A percentile compares a stretch with the other conserved stretches of the same genome.
Evolutionary conservation across 202 grass and related monocot species (phyloP).

Genomic region (Carex arenaria): DNA sequence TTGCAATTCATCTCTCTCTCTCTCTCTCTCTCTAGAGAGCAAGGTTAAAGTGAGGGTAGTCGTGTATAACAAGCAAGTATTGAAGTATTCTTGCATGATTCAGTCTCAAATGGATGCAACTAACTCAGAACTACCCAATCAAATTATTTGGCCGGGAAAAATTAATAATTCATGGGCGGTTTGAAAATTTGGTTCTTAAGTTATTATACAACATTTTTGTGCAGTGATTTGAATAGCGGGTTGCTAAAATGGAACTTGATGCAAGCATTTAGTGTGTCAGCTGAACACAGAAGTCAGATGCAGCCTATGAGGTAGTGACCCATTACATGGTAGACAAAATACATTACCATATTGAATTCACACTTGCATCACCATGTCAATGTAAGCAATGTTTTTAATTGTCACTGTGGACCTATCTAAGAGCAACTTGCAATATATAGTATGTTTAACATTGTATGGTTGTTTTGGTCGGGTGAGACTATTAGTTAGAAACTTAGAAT

Average conservation of each 20-base stretch:
- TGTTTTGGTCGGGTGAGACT: constrained; percentile 21
- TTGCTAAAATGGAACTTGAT: neutral
- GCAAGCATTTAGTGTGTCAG: neutral
- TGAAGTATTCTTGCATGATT: neutral
- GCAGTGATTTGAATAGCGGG: neutral
- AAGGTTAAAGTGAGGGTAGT: neutral
- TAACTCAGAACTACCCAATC: constrained; percentile 12
- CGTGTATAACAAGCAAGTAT: neutral
- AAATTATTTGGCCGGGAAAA: neutral
- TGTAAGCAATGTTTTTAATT: neutral
- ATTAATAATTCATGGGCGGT: neutral
- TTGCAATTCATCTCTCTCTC: neutral
- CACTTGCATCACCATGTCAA: neutral
- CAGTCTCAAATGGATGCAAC: constrained; percentile 23
- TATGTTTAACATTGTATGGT: constrained; percentile 8
- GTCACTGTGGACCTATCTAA: neutral
- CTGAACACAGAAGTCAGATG: neutral
- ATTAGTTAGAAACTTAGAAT: neutral
- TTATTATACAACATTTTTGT: neutral
- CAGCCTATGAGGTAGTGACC: neutral
- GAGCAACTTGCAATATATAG: constrained; percentile 5
- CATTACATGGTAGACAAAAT: neutral
- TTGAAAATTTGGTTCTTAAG: constrained; percentile 1
- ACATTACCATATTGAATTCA: neutral
- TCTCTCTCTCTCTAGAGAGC: neutral